phyloP scores from a whole-genome alignment of 345 rosid genomes.

The Arabidopsis thaliana region DNA sequence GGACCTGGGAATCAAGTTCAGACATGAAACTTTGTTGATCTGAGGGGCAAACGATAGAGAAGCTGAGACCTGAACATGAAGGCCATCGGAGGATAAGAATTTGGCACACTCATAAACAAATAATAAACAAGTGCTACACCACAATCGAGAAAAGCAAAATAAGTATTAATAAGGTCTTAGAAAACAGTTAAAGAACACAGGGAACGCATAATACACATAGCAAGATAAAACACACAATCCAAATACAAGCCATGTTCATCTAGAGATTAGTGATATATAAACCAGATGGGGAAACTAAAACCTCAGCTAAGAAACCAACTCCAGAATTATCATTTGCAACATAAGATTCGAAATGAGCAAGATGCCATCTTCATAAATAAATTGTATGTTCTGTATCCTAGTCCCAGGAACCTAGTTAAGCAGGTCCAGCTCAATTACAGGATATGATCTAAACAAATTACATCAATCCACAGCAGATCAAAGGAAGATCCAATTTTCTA shows the following conservation, averaged over 20 bases:
- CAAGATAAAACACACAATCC: constrained; percentile 9
- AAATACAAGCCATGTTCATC: neutral
- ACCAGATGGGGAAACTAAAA: neutral
- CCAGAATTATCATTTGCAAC: neutral
- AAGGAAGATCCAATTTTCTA: constrained; percentile 12
- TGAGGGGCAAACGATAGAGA: constrained; percentile 32
- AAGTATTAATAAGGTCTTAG: neutral
- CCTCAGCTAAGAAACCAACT: neutral
- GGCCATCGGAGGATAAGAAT: constrained; percentile 4
- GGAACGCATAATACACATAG: neutral
- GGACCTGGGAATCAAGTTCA: constrained; percentile 60
- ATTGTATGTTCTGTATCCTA: constrained; percentile 14
- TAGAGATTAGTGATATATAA: neutral
- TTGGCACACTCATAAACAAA: neutral
- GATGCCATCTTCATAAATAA: neutral
- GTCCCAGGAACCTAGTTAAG: neutral
- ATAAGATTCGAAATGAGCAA: neutral
- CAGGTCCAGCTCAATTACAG: constrained; percentile 26
- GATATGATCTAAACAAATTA: constrained; percentile 1
- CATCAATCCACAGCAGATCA: constrained; percentile 22
- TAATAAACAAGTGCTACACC: neutral
- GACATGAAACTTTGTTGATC: constrained; percentile 63
- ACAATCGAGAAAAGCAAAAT: neutral
- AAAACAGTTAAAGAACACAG: neutral
- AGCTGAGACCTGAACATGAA: constrained; percentile 40